Percentiles rank a stretch among this genome's conserved stretches.
These are phyloP conservation scores for Kwoniella shandongensis DNA, from an alignment of 768 basidiomycete genomes.

Conservation along the genomic window DNA sequence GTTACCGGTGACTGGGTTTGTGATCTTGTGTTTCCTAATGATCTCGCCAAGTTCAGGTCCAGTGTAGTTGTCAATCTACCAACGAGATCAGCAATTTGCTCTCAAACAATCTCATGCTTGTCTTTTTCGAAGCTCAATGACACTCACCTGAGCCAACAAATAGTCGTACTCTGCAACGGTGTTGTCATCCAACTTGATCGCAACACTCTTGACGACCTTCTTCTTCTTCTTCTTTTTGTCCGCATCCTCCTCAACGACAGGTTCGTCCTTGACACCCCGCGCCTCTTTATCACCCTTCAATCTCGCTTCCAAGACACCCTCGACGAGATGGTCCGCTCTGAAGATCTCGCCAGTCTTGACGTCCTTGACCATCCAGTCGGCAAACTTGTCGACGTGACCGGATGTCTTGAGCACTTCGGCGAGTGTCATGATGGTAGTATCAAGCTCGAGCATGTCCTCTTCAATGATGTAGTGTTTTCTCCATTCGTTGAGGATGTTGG, in stretches of 20 bases:
- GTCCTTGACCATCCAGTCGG: slow-evolving; percentile 99
- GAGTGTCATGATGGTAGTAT: slow-evolving; percentile 97
- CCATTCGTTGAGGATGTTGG: slow-evolving; percentile 96
- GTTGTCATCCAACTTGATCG: slow-evolving; percentile 71
- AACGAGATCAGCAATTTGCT: no score
- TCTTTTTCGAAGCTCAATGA: no score
- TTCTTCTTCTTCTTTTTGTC: slow-evolving; percentile 71
- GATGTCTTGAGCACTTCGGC: slow-evolving; percentile 92
- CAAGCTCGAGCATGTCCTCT: slow-evolving; percentile 96
- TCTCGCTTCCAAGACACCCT: slow-evolving; percentile 83
- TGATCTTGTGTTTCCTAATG: slow-evolving; percentile 73
- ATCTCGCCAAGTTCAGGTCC: slow-evolving; percentile 86
- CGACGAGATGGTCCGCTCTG: slow-evolving; percentile 93
- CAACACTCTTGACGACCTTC: slow-evolving; percentile 64
- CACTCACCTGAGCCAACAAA: slow-evolving; percentile 79
- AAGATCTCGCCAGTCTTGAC: slow-evolving; percentile 91
- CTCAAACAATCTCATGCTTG: no score
- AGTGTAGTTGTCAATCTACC: slow-evolving; percentile 89
- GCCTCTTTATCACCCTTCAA: slow-evolving; percentile 89
- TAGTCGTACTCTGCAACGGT: slow-evolving; percentile 74
- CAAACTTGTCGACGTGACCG: slow-evolving; percentile 95
- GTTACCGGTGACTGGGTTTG: slow-evolving; percentile 89
- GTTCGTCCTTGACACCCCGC: slow-evolving; percentile 64
- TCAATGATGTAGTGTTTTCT: slow-evolving; percentile 97
- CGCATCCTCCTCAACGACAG: slow-evolving; percentile 61